A percentile compares a stretch with the other conserved stretches of the same genome.
These are phyloP conservation scores for Suillus subluteus DNA, from an alignment of 768 basidiomycete species.

Conservation along the genomic window DNA sequence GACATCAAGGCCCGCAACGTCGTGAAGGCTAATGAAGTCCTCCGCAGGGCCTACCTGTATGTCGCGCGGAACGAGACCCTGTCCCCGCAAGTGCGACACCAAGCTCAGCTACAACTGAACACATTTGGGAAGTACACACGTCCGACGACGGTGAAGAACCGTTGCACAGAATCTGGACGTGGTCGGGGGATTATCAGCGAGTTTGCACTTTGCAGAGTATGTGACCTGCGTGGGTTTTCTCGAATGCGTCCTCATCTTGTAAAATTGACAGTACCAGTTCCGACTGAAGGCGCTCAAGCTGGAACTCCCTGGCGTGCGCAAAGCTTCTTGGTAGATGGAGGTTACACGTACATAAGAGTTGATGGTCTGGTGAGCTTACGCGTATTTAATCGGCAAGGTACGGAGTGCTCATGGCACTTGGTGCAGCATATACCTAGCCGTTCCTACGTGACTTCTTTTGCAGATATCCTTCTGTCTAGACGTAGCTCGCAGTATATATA, in stretches of 20 bases:
- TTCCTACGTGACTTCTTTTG: neutral
- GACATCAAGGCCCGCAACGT: slow-evolving; percentile 79
- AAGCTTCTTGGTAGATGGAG: slow-evolving; percentile 81
- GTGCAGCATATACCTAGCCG: neutral
- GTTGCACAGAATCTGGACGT: slow-evolving; percentile 83
- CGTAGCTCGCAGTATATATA: neutral
- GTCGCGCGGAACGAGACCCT: slow-evolving; percentile 91
- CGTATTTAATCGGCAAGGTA: neutral
- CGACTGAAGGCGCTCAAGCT: slow-evolving; percentile 80
- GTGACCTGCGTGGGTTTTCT: slow-evolving; percentile 17
- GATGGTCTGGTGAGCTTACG: neutral
- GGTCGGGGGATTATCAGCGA: slow-evolving; percentile 89
- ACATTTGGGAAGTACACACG: slow-evolving; percentile 82
- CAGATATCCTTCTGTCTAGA: neutral
- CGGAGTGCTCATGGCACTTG: neutral
- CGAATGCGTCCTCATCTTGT: neutral
- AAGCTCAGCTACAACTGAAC: slow-evolving; percentile 93
- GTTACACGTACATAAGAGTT: neutral
- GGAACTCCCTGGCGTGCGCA: slow-evolving; percentile 84
- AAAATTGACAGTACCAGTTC: slow-evolving; percentile 78
- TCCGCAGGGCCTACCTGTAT: slow-evolving; percentile 88
- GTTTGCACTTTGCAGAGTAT: slow-evolving; percentile 83
- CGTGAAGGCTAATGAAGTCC: slow-evolving; percentile 75
- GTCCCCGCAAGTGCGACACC: slow-evolving; percentile 87
- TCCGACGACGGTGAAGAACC: slow-evolving; percentile 87